Evolutionary conservation across 768 basidiomycete species (phyloP).

Genomic region (Trametes cubensis): DNA sequence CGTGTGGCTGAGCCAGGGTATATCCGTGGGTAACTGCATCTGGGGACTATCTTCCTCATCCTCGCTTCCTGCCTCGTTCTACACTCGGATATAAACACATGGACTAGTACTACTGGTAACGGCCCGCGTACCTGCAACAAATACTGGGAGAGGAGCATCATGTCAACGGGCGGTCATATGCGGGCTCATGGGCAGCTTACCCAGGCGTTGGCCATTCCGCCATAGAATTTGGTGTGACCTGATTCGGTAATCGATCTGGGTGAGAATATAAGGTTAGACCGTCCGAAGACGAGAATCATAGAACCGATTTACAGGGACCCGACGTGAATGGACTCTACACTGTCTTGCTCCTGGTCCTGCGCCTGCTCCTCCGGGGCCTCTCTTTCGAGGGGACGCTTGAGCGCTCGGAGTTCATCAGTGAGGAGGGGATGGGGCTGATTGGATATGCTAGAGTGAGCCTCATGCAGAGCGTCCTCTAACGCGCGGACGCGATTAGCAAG

Average conservation of each 20-base stretch:
- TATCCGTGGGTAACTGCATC: conserved; percentile 49
- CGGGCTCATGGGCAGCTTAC: conserved; percentile 41
- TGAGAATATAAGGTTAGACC: conserved; percentile 22
- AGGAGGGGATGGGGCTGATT: conserved; percentile 59
- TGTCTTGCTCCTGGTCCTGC: conserved; percentile 43
- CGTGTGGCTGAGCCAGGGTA: conserved; percentile 60
- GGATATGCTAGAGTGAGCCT: conserved; percentile 52
- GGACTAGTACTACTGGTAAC: conserved; percentile 4
- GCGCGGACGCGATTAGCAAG: conserved; percentile 64
- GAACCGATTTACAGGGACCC: conserved; percentile 56
- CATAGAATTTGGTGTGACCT: conserved; percentile 67
- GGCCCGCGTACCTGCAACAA: conserved; percentile 57
- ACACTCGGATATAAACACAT: conserved; percentile 18
- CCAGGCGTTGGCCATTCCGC: conserved; percentile 69
- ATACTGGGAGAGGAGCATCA: conserved; percentile 45
- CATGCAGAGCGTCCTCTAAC: conserved; percentile 67
- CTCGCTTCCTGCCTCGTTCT: conserved; percentile 64
- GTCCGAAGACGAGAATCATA: conserved; percentile 12
- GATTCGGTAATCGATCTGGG: conserved; percentile 62
- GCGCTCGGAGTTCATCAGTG: conserved; percentile 59
- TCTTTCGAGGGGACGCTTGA: conserved; percentile 69
- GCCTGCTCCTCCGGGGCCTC: conserved; percentile 50
- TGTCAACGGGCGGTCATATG: conserved; percentile 17
- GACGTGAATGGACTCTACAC: conserved; percentile 60
- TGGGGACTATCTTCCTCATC: conserved; percentile 49